phyloP scores from a whole-genome alignment of 805 yeast species.

The Metschnikowia shivogae region DNA sequence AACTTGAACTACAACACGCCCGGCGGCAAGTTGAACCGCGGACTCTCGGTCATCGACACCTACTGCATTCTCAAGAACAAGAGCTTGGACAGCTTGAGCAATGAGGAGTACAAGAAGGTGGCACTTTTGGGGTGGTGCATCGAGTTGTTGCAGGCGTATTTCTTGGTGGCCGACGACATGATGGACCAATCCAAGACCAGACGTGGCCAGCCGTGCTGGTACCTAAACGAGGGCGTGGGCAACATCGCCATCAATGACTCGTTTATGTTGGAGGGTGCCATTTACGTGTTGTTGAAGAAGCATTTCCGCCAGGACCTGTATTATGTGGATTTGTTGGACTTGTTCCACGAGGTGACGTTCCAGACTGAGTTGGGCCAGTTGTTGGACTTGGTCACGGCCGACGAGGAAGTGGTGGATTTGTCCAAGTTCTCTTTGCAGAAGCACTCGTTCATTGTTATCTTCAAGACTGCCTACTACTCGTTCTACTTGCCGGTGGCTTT shows the following conservation, averaged over 20 bases:
- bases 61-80: constrained; percentile 73
- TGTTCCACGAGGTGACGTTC: constrained; percentile 96
- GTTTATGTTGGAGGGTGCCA: constrained; percentile 93
- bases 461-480: constrained; percentile 95
- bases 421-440: constrained; percentile 80
- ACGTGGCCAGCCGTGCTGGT: constrained; percentile 99
- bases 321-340: constrained; percentile 85
- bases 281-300: constrained; percentile 82
- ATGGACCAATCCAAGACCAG: constrained; percentile 96
- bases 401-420: constrained; percentile 90
- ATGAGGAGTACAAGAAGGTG: constrained; percentile 73
- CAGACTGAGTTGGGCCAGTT: constrained; percentile 97
- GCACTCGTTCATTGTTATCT: constrained; percentile 92
- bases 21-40: constrained; percentile 96
- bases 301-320: constrained; percentile 78
- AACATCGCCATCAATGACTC: constrained; percentile 97
- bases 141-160: constrained; percentile 92
- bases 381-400: constrained; percentile 93
- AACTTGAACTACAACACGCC: constrained; percentile 83
- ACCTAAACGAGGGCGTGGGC: constrained; percentile 70
- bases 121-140: constrained; percentile 94
- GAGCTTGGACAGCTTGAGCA: constrained; percentile 48
- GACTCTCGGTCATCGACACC: constrained; percentile 91
- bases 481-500: constrained; percentile 96
- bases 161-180: constrained; percentile 96